Evolutionary conservation across 352 stramenopile species (phyloP).

Genomic region (Phytophthora podocarpi): DNA sequence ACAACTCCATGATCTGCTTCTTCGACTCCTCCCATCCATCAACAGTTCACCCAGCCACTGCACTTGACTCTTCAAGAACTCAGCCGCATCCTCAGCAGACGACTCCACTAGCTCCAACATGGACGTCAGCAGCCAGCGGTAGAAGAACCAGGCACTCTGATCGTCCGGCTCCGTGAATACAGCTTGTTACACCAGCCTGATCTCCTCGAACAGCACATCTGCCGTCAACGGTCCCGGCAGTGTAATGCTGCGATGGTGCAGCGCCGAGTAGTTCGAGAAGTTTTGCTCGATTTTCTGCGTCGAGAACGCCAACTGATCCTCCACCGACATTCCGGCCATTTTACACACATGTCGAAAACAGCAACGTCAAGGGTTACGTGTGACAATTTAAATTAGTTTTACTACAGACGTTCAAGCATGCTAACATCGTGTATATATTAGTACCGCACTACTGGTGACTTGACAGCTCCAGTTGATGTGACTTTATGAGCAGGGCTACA

Average conservation of each 20-base stretch:
- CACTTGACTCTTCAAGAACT: slow-evolving; percentile 73
- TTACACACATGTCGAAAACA: slow-evolving; percentile 72
- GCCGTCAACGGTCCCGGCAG: slow-evolving; percentile 54
- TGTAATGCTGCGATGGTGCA: slow-evolving; percentile 71
- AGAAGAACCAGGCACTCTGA: slow-evolving; percentile 99
- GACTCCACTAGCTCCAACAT: slow-evolving; percentile 60
- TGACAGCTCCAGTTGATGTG: too few relatives aligned
- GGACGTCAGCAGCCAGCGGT: slow-evolving; percentile 92
- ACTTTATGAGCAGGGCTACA: too few relatives aligned
- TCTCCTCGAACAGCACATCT: slow-evolving; percentile 72
- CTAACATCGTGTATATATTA: too few relatives aligned
- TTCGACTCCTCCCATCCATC: slow-evolving; percentile 35
- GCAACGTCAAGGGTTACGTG: too few relatives aligned
- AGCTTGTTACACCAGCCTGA: slow-evolving; percentile 91
- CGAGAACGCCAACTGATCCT: slow-evolving; percentile 94
- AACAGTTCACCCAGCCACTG: slow-evolving; percentile 81
- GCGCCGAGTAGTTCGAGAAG: slow-evolving; percentile 98
- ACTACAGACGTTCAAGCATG: too few relatives aligned
- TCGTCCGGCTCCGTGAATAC: slow-evolving; percentile 99
- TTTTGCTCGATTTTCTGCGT: slow-evolving; percentile 97
- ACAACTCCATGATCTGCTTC: slow-evolving; percentile 51
- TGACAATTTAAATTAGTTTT: too few relatives aligned
- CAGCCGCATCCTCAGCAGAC: slow-evolving; percentile 40
- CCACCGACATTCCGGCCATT: slow-evolving; percentile 46
- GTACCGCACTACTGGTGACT: too few relatives aligned